phyloP scores from a whole-genome alignment of 2,329 filamentous ascomycete species.

The Aschersonia sp. region DNA sequence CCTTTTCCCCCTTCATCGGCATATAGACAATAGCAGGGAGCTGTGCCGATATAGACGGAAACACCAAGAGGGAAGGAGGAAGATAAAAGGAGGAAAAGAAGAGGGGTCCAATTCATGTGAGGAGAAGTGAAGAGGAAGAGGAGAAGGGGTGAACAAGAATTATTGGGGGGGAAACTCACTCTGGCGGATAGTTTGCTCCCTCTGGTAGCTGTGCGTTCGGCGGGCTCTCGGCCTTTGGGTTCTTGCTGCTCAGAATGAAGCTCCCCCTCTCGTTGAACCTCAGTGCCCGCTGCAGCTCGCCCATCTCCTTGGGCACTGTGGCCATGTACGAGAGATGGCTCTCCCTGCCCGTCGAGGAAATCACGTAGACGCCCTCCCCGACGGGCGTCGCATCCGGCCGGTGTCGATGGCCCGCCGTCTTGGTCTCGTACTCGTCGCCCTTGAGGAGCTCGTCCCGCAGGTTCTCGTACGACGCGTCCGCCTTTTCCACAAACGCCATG shows the following conservation, averaged over 20 bases:
- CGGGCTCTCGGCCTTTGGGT: constrained; percentile 56
- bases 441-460: constrained; percentile 61
- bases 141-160: too few species aligned
- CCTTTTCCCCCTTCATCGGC: too few species aligned
- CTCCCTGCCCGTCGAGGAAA: constrained; percentile 55
- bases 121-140: not conserved
- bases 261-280: constrained; percentile 40
- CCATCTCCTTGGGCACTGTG: constrained; percentile 55
- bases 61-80: not conserved
- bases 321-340: constrained; percentile 70
- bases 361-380: constrained; percentile 76
- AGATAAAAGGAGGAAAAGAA: too few species aligned
- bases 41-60: not conserved
- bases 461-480: constrained; percentile 46
- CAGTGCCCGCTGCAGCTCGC: constrained; percentile 60
- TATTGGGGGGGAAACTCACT: constrained; percentile 29
- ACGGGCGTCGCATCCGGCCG: constrained; percentile 56
- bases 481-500: constrained; percentile 73
- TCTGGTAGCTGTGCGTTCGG: constrained; percentile 47
- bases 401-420: constrained; percentile 56
- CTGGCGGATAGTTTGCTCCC: constrained; percentile 53
- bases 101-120: too few species aligned
- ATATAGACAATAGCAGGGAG: not conserved
- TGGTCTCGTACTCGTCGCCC: constrained; percentile 56
- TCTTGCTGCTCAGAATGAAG: constrained; percentile 69